Evolutionary conservation across 345 rosid species (phyloP).

Genomic region (Linum usitatissimum): DNA sequence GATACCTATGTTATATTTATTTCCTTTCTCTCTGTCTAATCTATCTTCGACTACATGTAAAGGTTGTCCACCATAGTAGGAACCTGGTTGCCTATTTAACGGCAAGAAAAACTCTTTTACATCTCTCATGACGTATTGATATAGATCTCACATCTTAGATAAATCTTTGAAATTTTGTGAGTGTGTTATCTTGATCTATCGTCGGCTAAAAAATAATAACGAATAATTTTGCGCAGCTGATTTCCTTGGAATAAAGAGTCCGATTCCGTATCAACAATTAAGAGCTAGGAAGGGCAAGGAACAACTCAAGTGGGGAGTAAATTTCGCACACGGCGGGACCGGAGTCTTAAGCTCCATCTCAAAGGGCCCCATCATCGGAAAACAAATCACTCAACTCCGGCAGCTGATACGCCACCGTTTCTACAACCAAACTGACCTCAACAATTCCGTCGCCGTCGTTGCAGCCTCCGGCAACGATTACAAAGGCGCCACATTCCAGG

Average conservation of each 20-base stretch:
- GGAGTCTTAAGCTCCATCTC: constrained; percentile 36
- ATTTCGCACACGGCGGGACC: constrained; percentile 40
- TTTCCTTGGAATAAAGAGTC: constrained; percentile 4
- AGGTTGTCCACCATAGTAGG: no score
- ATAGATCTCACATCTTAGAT: no score
- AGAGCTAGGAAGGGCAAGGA: not conserved
- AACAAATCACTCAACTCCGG: constrained; percentile 32
- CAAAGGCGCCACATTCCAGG: constrained; percentile 17
- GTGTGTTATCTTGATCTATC: no score
- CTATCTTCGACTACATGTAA: no score
- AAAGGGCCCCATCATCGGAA: constrained; percentile 35
- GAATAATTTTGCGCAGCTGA: not conserved
- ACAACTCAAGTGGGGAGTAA: constrained; percentile 4
- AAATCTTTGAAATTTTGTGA: no score
- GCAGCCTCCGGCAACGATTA: constrained; percentile 45
- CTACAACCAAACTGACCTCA: constrained; percentile 21
- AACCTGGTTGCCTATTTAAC: no score
- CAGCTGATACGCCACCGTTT: constrained; percentile 15
- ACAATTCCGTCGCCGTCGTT: constrained; percentile 29
- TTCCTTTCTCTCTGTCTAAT: no score
- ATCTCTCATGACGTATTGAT: no score
- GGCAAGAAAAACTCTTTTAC: no score
- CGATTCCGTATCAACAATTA: constrained; percentile 2
- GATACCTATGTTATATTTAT: no score
- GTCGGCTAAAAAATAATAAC: no score